Conservation (phyloP, 805 yeast genomes). For the Wickerhamomyces mucosus region DNA sequence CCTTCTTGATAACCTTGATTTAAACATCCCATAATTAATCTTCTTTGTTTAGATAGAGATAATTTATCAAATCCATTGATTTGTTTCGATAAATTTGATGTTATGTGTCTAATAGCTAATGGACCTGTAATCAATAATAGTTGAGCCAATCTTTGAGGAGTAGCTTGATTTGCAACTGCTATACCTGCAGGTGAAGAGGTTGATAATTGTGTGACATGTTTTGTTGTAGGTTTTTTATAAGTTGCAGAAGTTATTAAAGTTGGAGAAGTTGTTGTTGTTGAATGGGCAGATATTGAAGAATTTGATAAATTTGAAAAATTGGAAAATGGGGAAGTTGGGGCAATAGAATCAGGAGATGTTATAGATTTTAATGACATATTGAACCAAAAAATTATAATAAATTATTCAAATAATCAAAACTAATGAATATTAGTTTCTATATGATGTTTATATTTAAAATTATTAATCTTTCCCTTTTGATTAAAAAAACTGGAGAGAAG, state of each 20-base stretch:
- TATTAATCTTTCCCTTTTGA: too few species aligned
- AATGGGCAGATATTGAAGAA: constrained; percentile 6
- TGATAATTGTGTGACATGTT: constrained; percentile 33
- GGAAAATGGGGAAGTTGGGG: constrained; percentile 21
- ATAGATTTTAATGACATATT: constrained; percentile 5
- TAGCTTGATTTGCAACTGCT: constrained; percentile 78
- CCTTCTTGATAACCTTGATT: constrained; percentile 54
- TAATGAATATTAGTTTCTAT: too few species aligned
- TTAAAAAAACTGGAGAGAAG: too few species aligned
- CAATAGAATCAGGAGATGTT: constrained; percentile 17
- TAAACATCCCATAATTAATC: constrained; percentile 82
- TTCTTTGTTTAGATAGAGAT: constrained; percentile 79
- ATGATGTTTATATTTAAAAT: too few species aligned
- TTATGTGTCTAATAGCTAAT: constrained; percentile 81
- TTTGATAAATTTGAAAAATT: constrained; percentile 8
- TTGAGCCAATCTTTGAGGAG: constrained; percentile 67
- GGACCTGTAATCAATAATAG: constrained; percentile 72
- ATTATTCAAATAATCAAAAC: too few species aligned
- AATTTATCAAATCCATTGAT: constrained; percentile 74
- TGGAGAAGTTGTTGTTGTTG: constrained; percentile 13
- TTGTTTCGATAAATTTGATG: constrained; percentile 63
- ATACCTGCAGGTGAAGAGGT: constrained; percentile 84
- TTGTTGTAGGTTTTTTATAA: constrained; percentile 18
- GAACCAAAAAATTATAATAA: too few species aligned
- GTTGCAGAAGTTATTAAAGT: constrained; percentile 18